Percentiles rank a stretch among this genome's conserved stretches.
Evolutionary conservation across 768 basidiomycete genomes (phyloP).

Genomic region (Mycena chlorophos): DNA sequence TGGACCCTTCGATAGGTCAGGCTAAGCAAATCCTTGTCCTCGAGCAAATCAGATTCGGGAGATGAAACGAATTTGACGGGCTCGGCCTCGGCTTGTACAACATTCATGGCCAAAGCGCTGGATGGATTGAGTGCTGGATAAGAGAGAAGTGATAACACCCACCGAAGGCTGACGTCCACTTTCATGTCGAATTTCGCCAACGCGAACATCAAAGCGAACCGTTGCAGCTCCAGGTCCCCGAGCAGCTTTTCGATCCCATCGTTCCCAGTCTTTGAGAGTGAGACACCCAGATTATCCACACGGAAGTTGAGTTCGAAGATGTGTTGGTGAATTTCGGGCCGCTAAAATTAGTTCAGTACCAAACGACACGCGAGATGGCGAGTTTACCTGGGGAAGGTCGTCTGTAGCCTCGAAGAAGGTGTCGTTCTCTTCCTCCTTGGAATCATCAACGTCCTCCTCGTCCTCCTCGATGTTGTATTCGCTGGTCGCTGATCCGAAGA

Average conservation of each 20-base stretch:
- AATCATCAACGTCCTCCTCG: conserved; percentile 43
- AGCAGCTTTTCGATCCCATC: conserved; percentile 70
- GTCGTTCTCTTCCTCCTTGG: conserved; percentile 47
- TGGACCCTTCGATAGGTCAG: conserved; percentile 82
- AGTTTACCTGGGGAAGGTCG: conserved; percentile 53
- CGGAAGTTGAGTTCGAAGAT: conserved; percentile 85
- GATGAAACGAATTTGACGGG: conserved; percentile 71
- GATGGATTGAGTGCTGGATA: conserved; percentile 10
- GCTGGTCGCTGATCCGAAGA: conserved; percentile 53
- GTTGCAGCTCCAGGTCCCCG: conserved; percentile 76
- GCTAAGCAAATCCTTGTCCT: conserved; percentile 67
- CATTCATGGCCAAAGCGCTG: conserved; percentile 76
- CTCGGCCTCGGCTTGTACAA: conserved; percentile 56
- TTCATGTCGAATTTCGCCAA: conserved; percentile 84
- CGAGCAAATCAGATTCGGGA: conserved; percentile 38
- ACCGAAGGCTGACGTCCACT: conserved; percentile 82
- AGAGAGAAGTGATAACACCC: conserved; percentile 16
- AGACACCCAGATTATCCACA: conserved; percentile 79
- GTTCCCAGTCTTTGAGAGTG: conserved; percentile 67
- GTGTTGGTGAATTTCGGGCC: conserved; percentile 50
- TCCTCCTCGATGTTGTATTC: conserved; percentile 75
- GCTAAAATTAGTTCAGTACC: conserved; percentile 24
- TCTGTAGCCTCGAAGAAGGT: conserved; percentile 76
- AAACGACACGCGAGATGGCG: background rate
- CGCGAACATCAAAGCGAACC: conserved; percentile 73